Evolutionary conservation across 2,329 filamentous ascomycete species (phyloP), one percentile per base, ranked within the genome.

Genomic region (Podosphaera aphanis): DNA sequence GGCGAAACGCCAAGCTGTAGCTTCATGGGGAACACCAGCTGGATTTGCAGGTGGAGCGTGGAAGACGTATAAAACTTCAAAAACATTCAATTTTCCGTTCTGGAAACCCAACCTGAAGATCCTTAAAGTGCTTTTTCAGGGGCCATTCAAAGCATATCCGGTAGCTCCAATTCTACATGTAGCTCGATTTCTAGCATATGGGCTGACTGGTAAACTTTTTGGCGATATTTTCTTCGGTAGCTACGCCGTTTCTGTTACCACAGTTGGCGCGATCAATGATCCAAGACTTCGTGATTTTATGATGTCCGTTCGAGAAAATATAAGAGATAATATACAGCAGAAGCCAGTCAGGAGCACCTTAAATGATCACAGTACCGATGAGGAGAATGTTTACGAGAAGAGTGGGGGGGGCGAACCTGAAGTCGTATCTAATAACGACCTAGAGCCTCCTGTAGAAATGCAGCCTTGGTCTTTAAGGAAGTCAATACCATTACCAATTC

Each of bases 41-140:
- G 58, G 56, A 0, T 39, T 56, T 18, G 47, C 49, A 11, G 53
- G 38, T n/a, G 58, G 55, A 8, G 20, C 49, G 4, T 57, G 50
- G 47, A 51, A 53, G 44, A 48, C 52, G 10, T 54, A 55, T 15
- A 44, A 27, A 11, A 54, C 57, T 6, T 36, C 25, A 4, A 6
- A 42, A 7, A 51, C 48, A 20, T 57, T 55, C 41, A 49, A 51
- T 39, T 57, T 57, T 47, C 57, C 58, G 5, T 57, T 60, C 38
- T 55, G 44, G 25, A 50, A 55, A 39, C 56, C 55, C n/a, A 52
- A 57, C 20, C 44, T 49, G 4, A 49, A 55, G 21, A 53, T 23
- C 6, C 56, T 59, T 45, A 49, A 51, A 10, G 37, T 50, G 10
- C 35, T 44, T 27, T 37, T 36, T 6, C 57, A 55, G 37, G 52